phyloP scores from a whole-genome alignment of 768 basidiomycete genomes.

The Xerocomellus dryophilus region DNA sequence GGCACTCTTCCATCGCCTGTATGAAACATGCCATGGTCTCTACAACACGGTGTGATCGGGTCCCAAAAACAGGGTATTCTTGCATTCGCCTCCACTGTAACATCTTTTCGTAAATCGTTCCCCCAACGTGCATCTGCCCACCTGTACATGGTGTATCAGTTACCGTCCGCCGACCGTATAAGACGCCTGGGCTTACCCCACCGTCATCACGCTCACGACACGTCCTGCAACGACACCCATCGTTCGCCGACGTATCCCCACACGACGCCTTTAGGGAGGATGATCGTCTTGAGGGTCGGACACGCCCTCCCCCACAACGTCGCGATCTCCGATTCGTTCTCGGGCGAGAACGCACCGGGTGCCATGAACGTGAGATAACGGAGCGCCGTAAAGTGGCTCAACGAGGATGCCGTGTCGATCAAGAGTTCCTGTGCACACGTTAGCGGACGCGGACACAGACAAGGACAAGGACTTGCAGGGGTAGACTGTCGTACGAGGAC shows the following conservation, averaged over 20 bases:
- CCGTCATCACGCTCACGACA: background rate
- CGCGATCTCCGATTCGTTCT: conserved; percentile 52
- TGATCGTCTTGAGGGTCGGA: conserved; percentile 60
- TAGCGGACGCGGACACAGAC: background rate
- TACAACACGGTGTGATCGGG: too few species aligned
- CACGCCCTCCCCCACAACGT: conserved; percentile 54
- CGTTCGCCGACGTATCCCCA: conserved; percentile 45
- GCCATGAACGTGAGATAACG: conserved; percentile 62
- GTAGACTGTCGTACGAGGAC: conserved; percentile 49
- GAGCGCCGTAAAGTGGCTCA: conserved; percentile 44
- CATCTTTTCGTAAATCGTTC: too few species aligned
- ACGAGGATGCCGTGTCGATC: conserved; percentile 37
- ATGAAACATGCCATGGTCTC: too few species aligned
- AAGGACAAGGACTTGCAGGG: conserved; percentile 36
- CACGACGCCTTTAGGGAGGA: conserved; percentile 58
- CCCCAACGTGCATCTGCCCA: too few species aligned
- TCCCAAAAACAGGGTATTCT: too few species aligned
- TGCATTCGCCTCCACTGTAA: too few species aligned
- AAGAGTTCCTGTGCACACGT: conserved; percentile 38
- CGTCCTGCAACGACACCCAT: conserved; percentile 26
- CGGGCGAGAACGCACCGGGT: conserved; percentile 24
- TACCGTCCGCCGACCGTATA: too few species aligned
- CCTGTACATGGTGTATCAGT: too few species aligned
- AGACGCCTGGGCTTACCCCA: too few species aligned
- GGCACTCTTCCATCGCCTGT: too few species aligned